Percentiles rank a stretch among this genome's conserved stretches.
Conservation (phyloP, 371 early-diverging fungal species). For the Actinomortierella wolfii region DNA sequence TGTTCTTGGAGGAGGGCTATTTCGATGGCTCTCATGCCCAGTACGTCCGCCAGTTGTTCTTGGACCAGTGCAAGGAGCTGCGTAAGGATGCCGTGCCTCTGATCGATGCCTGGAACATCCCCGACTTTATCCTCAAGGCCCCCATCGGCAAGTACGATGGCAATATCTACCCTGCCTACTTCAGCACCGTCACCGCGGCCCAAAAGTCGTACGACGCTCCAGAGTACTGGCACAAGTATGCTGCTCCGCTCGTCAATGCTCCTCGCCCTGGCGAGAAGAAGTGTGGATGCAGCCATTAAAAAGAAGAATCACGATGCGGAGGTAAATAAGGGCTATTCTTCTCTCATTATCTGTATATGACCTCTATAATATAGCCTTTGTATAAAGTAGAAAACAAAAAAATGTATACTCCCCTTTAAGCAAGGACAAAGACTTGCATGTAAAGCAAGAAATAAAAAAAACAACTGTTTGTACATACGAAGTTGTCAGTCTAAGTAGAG, state of each 20-base stretch:
- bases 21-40: conserved; percentile 53
- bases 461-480: no score
- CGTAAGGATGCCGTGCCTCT: conserved; percentile 65
- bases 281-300: conserved; percentile 12
- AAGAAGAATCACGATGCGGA: neutral
- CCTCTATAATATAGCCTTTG: no score
- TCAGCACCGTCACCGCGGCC: conserved; percentile 25
- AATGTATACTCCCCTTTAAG: neutral
- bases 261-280: conserved; percentile 33
- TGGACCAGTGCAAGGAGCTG: conserved; percentile 56
- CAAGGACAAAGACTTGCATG: neutral
- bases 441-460: no score
- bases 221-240: conserved; percentile 41
- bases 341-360: neutral
- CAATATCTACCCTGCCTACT: conserved; percentile 53
- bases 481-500: no score
- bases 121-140: conserved; percentile 70
- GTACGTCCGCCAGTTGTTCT: conserved; percentile 50
- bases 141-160: conserved; percentile 72
- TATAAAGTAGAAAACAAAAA: conserved; percentile 4
- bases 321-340: neutral
- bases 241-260: conserved; percentile 22
- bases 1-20: conserved; percentile 59
- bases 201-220: conserved; percentile 43
- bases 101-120: conserved; percentile 64